Evolutionary conservation across 768 basidiomycete genomes (phyloP).

Genomic region (Mycena kentingensis): DNA sequence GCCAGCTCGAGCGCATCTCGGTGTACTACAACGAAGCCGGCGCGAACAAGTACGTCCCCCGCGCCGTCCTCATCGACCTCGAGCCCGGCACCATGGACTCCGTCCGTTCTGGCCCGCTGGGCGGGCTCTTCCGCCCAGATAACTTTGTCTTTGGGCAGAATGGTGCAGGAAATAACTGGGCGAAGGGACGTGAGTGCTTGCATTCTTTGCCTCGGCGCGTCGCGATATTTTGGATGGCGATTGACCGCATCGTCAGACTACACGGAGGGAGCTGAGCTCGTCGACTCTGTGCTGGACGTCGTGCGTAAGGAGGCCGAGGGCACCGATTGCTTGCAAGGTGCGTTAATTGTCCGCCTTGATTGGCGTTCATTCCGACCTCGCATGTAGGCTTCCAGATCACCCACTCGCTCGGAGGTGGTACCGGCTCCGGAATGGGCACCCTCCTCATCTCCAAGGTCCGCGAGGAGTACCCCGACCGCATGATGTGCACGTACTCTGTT

Average conservation of each 20-base stretch:
- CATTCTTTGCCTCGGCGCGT: constrained; percentile 4
- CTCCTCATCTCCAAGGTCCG: constrained; percentile 98
- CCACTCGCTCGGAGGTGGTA: constrained; percentile 98
- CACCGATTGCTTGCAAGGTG: constrained; percentile 94
- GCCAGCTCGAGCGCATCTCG: constrained; percentile 95
- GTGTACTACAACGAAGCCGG: constrained; percentile 98
- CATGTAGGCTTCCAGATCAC: constrained; percentile 93
- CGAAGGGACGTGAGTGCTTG: constrained; percentile 79
- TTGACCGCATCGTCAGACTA: constrained; percentile 57
- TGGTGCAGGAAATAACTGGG: constrained; percentile 99
- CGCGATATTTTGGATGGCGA: constrained; percentile 10
- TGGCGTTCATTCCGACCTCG: constrained; percentile 44
- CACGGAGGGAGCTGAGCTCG: constrained; percentile 96
- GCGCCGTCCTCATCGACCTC: constrained; percentile 94
- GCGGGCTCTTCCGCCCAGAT: constrained; percentile 93
- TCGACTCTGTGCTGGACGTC: constrained; percentile 96
- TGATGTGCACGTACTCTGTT: constrained; percentile 99
- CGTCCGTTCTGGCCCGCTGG: constrained; percentile 87
- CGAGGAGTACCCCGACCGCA: constrained; percentile 98
- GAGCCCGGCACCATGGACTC: constrained; percentile 98
- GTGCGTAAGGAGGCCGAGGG: constrained; percentile 99
- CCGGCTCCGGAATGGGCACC: constrained; percentile 99
- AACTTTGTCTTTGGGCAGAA: constrained; percentile 99
- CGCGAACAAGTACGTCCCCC: constrained; percentile 96
- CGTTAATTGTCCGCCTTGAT: no score